Base-by-base conservation (phyloP, 1,284 basidiomycete species). In the Cronartium ribicola region DNA sequence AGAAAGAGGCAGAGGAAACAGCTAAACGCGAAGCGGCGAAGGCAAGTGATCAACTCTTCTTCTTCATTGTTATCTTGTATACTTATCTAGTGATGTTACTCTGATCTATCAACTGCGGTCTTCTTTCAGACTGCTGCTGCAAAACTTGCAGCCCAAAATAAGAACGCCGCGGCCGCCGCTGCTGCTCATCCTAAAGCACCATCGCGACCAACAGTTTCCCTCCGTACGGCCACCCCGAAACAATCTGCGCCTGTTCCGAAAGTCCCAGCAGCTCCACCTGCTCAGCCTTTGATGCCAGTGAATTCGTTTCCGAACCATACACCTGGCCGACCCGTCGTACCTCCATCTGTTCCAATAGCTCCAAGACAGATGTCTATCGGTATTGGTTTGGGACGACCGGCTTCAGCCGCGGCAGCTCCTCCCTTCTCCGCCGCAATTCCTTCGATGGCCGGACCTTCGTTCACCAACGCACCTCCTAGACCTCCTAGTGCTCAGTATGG, bases 1-100 rank as follows among this genome's bases (percentile, higher is more conserved):
- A 62, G 46, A 43, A 48, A 37, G 68, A 65, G 60, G 75, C 68
- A 4, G 68, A 76, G 62, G 76, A 67, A 55, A 60, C 59, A 67
- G 76, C 76, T 13, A 77, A 76, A 44, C 75, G 77, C 60, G 75
- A 75, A 61, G 78, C 77, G 67, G 77, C 76, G 22, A 76, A 77
- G 55, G 70, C 66, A 41, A 65, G 55, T 62, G 20, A 29, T 61
- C 59, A 20, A 6, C 57, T 10, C n/a, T 62, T 17, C 14, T 5
- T 67, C 22, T 14, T 5, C 41, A 20, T 46, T 3, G 11, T 39
- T 40, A 40, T 63, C 20, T 36, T 67, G 40, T 48, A 4, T 17
- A 51, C n/a, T 43, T 48, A 13, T 20, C 11, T 60, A 20, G 20
- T 10, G 8, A 36, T 67, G 29, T 67, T 51, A 4, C 39, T 55